phyloP scores from a whole-genome alignment of 192 early-diverging fungal genomes.

The Coemansia sp. region DNA sequence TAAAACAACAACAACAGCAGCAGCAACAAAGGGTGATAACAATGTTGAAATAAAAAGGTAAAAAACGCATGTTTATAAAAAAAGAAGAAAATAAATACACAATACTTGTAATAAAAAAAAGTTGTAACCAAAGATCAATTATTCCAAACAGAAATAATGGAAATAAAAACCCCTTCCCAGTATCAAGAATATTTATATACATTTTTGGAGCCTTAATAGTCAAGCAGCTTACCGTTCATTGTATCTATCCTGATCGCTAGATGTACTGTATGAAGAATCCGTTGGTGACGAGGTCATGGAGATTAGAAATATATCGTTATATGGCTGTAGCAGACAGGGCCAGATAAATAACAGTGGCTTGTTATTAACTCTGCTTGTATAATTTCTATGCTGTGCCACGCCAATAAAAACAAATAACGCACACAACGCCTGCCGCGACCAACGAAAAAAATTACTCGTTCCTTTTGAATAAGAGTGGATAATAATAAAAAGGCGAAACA shows the following conservation, averaged over 20 bases:
- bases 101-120: too few species aligned
- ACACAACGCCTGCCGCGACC: too few species aligned
- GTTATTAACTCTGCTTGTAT: neutral
- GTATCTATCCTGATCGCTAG: constrained; percentile 21
- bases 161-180: too few species aligned
- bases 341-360: neutral
- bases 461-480: neutral
- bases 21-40: too few species aligned
- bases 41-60: too few species aligned
- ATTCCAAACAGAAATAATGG: too few species aligned
- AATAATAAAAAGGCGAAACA: neutral
- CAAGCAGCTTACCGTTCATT: constrained; percentile 23
- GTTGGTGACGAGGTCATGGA: constrained; percentile 24
- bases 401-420: too few species aligned
- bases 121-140: too few species aligned
- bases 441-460: too few species aligned
- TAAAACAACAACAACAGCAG: neutral
- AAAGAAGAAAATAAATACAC: constrained; percentile 1
- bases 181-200: too few species aligned
- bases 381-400: neutral
- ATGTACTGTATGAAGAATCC: constrained; percentile 23
- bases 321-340: too few species aligned
- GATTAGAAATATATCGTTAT: neutral
- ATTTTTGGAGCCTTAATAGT: neutral
- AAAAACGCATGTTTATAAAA: too few species aligned